A percentile compares a stretch with the other conserved stretches of the same genome.
phyloP scores from a whole-genome alignment of 2,329 filamentous ascomycete genomes.

The Clarireedia homoeocarpa region DNA sequence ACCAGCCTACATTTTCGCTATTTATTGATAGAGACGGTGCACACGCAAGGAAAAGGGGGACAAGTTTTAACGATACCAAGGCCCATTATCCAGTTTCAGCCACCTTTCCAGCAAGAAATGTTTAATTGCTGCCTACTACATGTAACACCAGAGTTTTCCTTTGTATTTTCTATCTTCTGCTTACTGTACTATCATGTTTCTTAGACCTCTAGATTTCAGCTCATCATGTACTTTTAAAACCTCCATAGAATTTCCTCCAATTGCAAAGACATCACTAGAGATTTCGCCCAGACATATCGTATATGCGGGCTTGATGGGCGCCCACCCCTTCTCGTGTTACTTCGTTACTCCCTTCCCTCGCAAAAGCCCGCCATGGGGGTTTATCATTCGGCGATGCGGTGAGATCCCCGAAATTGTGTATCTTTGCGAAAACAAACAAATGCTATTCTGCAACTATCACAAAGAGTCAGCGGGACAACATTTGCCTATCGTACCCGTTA shows the following conservation, averaged over 20 bases:
- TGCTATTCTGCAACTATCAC: not conserved
- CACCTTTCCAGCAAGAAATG: not conserved
- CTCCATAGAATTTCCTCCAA: not conserved
- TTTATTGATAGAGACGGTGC: not conserved
- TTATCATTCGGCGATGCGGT: not conserved
- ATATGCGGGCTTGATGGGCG: not conserved
- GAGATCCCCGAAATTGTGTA: not conserved
- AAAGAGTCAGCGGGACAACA: too few relatives aligned
- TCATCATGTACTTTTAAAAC: constrained; percentile 3
- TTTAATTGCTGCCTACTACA: constrained; percentile 2
- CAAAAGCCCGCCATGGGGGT: not conserved
- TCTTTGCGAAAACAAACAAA: not conserved
- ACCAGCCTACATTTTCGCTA: not conserved
- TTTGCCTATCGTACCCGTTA: too few relatives aligned
- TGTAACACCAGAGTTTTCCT: not conserved
- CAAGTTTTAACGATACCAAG: not conserved
- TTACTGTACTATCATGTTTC: not conserved
- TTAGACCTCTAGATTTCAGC: not conserved
- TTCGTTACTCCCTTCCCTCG: not conserved
- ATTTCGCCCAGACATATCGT: not conserved
- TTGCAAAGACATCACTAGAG: not conserved
- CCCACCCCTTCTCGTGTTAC: not conserved
- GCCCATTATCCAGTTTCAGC: not conserved
- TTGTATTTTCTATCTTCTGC: not conserved
- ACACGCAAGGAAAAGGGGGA: not conserved